These are phyloP conservation scores for Teunomyces kruisii DNA, from an alignment of 805 yeast genomes.

Conservation along the genomic window DNA sequence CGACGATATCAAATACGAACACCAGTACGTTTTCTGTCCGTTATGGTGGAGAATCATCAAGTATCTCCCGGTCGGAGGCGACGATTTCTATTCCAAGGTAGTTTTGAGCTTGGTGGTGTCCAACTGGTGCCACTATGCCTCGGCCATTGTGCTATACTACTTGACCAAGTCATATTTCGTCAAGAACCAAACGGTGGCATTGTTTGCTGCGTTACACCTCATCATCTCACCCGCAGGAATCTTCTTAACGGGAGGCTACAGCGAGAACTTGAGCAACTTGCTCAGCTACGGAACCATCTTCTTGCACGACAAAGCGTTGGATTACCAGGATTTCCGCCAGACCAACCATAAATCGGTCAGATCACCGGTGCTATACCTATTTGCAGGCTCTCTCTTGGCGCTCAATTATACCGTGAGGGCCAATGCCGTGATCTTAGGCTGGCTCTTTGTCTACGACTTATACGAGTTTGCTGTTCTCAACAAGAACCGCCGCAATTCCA, in stretches of 20 bases:
- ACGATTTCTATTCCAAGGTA: conserved; percentile 45
- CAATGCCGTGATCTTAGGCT: conserved; percentile 74
- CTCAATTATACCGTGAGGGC: conserved; percentile 66
- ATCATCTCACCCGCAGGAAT: conserved; percentile 78
- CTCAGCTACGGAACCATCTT: conserved; percentile 57
- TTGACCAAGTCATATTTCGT: conserved; percentile 39
- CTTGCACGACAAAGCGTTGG: conserved; percentile 42
- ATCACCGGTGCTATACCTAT: conserved; percentile 29
- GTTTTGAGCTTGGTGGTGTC: conserved; percentile 49
- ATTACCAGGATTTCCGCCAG: conserved; percentile 16
- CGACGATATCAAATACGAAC: conserved; percentile 64
- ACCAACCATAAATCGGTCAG: conserved; percentile 18
- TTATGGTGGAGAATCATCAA: conserved; percentile 63
- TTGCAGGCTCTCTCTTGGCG: conserved; percentile 56
- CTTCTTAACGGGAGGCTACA: conserved; percentile 69
- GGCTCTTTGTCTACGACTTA: conserved; percentile 61
- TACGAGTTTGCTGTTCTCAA: conserved; percentile 17
- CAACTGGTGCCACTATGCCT: conserved; percentile 51
- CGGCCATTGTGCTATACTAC: conserved; percentile 48
- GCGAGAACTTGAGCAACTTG: conserved; percentile 71
- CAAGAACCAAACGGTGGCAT: conserved; percentile 13
- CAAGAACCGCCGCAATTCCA: conserved; percentile 15
- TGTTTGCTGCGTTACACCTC: conserved; percentile 45
- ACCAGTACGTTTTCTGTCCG: conserved; percentile 86
- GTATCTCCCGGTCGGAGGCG: conserved; percentile 15